phyloP scores from a whole-genome alignment of 768 basidiomycete genomes.

The Tricholoma bakamatsutake region DNA sequence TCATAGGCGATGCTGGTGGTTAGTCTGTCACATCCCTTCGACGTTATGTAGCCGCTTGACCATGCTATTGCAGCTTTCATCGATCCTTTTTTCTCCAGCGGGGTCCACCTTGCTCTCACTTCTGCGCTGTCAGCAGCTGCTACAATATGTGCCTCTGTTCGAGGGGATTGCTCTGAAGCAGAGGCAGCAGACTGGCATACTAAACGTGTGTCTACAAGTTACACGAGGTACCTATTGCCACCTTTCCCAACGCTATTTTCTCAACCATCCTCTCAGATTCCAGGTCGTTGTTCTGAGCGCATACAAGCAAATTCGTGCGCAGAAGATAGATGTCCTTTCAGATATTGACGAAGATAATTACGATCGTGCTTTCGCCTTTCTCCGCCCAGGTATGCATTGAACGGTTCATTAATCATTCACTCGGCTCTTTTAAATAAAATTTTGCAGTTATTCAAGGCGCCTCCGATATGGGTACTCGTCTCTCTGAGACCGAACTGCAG shows the following conservation, averaged over 20 bases:
- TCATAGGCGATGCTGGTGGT: conserved; percentile 68
- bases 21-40: conserved; percentile 8
- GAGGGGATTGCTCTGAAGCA: conserved; percentile 40
- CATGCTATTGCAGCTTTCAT: conserved; percentile 42
- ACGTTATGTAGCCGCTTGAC: not conserved
- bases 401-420: not conserved
- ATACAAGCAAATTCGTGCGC: conserved; percentile 66
- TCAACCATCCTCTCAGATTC: conserved; percentile 33
- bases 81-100: conserved; percentile 61
- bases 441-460: conserved; percentile 71
- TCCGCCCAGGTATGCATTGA: conserved; percentile 46
- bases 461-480: conserved; percentile 64
- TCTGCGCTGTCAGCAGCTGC: conserved; percentile 53
- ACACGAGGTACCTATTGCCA: conserved; percentile 39
- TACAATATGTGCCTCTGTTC: conserved; percentile 51
- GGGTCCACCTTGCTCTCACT: conserved; percentile 61
- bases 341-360: conserved; percentile 68
- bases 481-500: conserved; percentile 71
- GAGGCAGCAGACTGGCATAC: conserved; percentile 50
- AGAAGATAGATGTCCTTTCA: conserved; percentile 47
- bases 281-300: conserved; percentile 68
- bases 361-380: conserved; percentile 58
- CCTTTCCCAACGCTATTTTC: not conserved
- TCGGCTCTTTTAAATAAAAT: not conserved
- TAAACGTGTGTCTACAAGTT: conserved; percentile 48